These are phyloP conservation scores for Escovopsis sp. DNA, from an alignment of 2,329 filamentous ascomycete genomes.

Conservation along the genomic window DNA sequence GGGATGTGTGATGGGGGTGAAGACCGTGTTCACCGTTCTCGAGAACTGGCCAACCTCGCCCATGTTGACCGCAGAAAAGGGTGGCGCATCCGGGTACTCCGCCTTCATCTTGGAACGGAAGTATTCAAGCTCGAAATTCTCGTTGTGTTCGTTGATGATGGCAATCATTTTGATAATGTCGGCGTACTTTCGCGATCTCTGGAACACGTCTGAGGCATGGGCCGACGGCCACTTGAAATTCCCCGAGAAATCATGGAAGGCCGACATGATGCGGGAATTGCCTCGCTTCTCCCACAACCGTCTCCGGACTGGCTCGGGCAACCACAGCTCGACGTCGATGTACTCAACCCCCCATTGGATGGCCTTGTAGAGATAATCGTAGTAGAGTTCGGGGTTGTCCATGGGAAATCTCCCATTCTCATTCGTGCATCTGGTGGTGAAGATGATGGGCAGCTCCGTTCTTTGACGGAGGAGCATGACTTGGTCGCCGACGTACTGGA, in stretches of 20 bases:
- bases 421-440: slow-evolving; percentile 66
- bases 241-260: slow-evolving; percentile 79
- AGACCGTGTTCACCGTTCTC: slow-evolving; percentile 69
- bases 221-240: slow-evolving; percentile 69
- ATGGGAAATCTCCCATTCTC: slow-evolving; percentile 80
- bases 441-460: slow-evolving; percentile 80
- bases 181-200: slow-evolving; percentile 56
- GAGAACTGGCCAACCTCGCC: slow-evolving; percentile 75
- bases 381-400: slow-evolving; percentile 61
- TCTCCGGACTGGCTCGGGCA: slow-evolving; percentile 60
- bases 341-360: slow-evolving; percentile 87
- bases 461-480: slow-evolving; percentile 71
- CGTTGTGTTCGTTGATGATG: slow-evolving; percentile 65
- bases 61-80: slow-evolving; percentile 77
- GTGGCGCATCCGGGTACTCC: slow-evolving; percentile 53
- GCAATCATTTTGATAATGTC: slow-evolving; percentile 89
- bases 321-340: slow-evolving; percentile 77
- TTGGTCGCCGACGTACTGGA: slow-evolving; percentile 76
- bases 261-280: slow-evolving; percentile 77
- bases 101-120: slow-evolving; percentile 65
- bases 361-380: slow-evolving; percentile 66
- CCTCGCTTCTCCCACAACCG: slow-evolving; percentile 55
- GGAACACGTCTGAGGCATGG: slow-evolving; percentile 57
- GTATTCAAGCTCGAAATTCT: slow-evolving; percentile 83
- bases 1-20: slow-evolving; percentile 78